Evolutionary conservation across 2,329 filamentous ascomycete genomes (phyloP), one percentile per base, ranked within the genome.

Genomic region (Curvularia spicifera): DNA sequence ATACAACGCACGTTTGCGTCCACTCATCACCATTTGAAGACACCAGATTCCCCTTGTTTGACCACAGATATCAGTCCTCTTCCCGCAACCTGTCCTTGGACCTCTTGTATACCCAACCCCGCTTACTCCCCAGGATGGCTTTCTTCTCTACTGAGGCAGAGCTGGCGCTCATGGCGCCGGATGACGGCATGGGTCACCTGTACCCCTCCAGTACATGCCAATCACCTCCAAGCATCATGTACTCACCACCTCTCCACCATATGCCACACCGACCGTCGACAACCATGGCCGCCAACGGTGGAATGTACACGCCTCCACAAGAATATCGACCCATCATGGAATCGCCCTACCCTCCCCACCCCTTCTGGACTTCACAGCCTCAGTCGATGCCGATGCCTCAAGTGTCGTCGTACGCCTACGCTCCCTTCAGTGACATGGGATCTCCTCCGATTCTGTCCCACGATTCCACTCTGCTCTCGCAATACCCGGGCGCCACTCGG

Each of bases 141-240:
- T 75, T 71, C 69, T 75, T 73, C 68, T 71, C 70, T 49, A 63
- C 72, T 28, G 75, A 77, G 44, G 71, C 74, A 57, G 75, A 77
- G 45, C 69, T 78, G 66, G 73, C 70, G 42, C 66, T 76, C 52
- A 67, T 78, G 67, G 68, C 61, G 52, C 71, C 72, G 18, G 72
- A 75, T 51, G 74, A 75, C 33, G 63, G 58, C 56, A 69, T 75
- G 62, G 67, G 67, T 40, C 69, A 75, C 51, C 65, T 77, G 26
- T 78, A 75, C 56, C 73, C 75, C 51, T 70, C 73, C 42, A 75
- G 69, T 62, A 66, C 69, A 58, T 75, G 74, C 54, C 73, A 75
- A 64, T 76, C 76, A 33, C 70, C 75, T 47, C 75, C 74, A 3
- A 73, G 65, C 65, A 74, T 76, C 63, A 71, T 77, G 65, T 77